These are phyloP conservation scores for Cyclotella sp. DNA, from an alignment of 108 stramenopile species.

Conservation along the genomic window DNA sequence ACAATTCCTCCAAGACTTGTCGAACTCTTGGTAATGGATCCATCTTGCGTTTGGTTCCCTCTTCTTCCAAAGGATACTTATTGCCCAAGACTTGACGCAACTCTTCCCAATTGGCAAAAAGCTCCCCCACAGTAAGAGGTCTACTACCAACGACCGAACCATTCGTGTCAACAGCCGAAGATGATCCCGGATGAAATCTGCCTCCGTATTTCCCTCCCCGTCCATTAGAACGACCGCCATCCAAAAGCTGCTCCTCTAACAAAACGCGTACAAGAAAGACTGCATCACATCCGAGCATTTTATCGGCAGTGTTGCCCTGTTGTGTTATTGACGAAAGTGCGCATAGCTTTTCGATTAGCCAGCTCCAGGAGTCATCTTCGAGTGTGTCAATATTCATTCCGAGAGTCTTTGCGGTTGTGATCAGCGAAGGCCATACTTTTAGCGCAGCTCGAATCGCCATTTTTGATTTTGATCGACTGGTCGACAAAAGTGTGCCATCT, in stretches of 20 bases:
- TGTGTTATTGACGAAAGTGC: slow-evolving; percentile 47
- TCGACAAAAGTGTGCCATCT: slow-evolving; percentile 46
- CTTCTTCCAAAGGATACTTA: slow-evolving; percentile 31
- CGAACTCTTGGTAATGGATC: slow-evolving; percentile 45
- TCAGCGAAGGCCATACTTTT: slow-evolving; percentile 40
- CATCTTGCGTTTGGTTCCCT: slow-evolving; percentile 2
- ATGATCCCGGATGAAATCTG: neutral
- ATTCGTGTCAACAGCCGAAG: neutral
- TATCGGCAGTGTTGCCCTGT: slow-evolving; percentile 32
- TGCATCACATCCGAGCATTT: slow-evolving; percentile 42
- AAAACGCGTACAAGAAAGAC: slow-evolving; percentile 61
- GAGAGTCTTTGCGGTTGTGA: slow-evolving; percentile 24
- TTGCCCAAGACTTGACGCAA: slow-evolving; percentile 34
- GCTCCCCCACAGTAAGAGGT: slow-evolving; percentile 74
- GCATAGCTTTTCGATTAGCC: slow-evolving; percentile 38
- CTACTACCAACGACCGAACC: slow-evolving; percentile 42
- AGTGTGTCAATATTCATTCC: slow-evolving; percentile 19
- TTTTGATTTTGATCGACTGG: slow-evolving; percentile 17
- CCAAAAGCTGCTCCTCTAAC: slow-evolving; percentile 70
- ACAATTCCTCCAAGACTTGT: slow-evolving; percentile 12
- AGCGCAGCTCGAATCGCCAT: slow-evolving; percentile 41
- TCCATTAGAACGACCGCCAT: slow-evolving; percentile 62
- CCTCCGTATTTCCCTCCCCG: slow-evolving; percentile 69
- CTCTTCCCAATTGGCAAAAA: slow-evolving; percentile 67
- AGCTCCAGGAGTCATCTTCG: slow-evolving; percentile 26